Base-by-base conservation (phyloP, 2,329 filamentous ascomycete species). In the Colletotrichum sp. region DNA sequence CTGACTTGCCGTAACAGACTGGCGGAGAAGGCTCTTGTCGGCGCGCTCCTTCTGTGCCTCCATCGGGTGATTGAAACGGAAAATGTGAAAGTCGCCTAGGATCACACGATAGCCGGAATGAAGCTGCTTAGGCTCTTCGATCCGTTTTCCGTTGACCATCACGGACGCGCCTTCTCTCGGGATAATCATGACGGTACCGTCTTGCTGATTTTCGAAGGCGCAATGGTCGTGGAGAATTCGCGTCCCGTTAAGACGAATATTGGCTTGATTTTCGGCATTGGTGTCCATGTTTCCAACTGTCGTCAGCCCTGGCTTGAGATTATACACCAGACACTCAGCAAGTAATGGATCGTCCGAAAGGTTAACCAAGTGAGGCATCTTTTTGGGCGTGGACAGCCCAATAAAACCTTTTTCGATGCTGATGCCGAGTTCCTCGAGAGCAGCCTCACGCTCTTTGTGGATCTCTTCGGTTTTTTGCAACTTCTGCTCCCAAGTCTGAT, bases 401-500 rank as follows among this genome's bases (percentile, higher is more conserved):
- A 99, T 94, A 82, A 98, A 98, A 8, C 97, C 97, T 85, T 99
- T 99, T 83, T 99, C 97, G 79, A 99, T 99, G 85, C 96, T 99
- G 86, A 99, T 99, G 79, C 97, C 97, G 59, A 99, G 90, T 84
- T 99, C 97, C 87, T 99, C 97, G 62, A 99, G 88, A 12, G 97
- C 97, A 64, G 96, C 93, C 85, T 99, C 97, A 79, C 97, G 93
- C 85, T 99, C 97, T 83, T 98, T 98, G 88, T 99, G 97, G 71
- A 99, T 99, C 80, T 96, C 93, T 84, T 99, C 97, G 0, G 97
- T 99, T 87, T 98, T 98, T 78, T 92, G 90, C 77, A 99, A 87
- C 85, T 99, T 99, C 86, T 99, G 92, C 86, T 99, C 97, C 97
- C 97, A 99, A 0, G 97, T 99, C 86, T 99, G 96, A 82, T 99